A percentile compares a stretch with the other conserved stretches of the same genome.
Evolutionary conservation across 1,284 basidiomycete genomes (phyloP).

Genomic region (Xerocomus minutiporus): DNA sequence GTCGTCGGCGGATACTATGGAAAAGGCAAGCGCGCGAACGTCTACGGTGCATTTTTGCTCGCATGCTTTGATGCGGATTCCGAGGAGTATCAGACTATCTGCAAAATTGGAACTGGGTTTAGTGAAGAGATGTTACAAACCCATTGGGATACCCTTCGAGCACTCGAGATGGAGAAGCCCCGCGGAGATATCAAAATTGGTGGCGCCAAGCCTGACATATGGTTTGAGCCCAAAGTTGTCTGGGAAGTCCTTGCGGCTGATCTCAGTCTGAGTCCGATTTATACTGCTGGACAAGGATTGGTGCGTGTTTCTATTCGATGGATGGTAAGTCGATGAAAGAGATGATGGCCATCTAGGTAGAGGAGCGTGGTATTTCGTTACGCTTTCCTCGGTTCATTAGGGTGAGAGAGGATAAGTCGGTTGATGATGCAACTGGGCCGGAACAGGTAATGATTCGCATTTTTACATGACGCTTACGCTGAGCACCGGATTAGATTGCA

Average conservation of each 20-base stretch:
- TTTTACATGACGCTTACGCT: slow-evolving; percentile 14
- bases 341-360: slow-evolving; percentile 50
- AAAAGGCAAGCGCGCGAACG: slow-evolving; percentile 95
- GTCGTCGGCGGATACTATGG: slow-evolving; percentile 97
- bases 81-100: slow-evolving; percentile 93
- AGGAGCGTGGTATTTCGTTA: slow-evolving; percentile 87
- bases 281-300: slow-evolving; percentile 93
- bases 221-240: slow-evolving; percentile 93
- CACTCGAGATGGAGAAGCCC: slow-evolving; percentile 66
- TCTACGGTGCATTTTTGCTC: slow-evolving; percentile 93
- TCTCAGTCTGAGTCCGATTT: slow-evolving; percentile 93
- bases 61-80: slow-evolving; percentile 91
- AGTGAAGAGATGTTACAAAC: slow-evolving; percentile 83
- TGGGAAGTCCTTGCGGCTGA: slow-evolving; percentile 99
- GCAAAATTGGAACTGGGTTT: slow-evolving; percentile 99
- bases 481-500: slow-evolving; percentile 60
- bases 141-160: slow-evolving; percentile 82
- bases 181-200: slow-evolving; percentile 82
- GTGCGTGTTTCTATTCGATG: slow-evolving; percentile 45
- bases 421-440: slow-evolving; percentile 87
- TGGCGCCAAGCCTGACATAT: slow-evolving; percentile 88
- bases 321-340: slow-evolving; percentile 1
- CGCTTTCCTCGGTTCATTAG: slow-evolving; percentile 95
- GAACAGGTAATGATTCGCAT: slow-evolving; percentile 64
- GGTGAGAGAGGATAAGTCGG: slow-evolving; percentile 88